Evolutionary conservation across 2,329 filamentous ascomycete genomes (phyloP).

Genomic region (Aspergillus sp.): DNA sequence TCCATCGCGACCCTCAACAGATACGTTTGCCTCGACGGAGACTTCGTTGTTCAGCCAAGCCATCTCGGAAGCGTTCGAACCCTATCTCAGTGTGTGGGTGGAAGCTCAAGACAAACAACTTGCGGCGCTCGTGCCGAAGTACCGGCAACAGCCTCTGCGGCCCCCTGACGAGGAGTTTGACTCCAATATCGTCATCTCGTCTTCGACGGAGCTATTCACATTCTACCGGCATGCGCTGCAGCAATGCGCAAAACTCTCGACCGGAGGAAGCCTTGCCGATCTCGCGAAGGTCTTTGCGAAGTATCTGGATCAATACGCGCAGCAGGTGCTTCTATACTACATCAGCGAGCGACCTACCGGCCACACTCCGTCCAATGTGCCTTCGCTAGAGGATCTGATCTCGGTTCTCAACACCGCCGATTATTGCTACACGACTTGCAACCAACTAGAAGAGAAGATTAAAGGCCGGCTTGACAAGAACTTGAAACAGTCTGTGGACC

Average conservation of each 20-base stretch:
- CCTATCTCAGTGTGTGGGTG: constrained; percentile 95
- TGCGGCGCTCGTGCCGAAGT: constrained; percentile 79
- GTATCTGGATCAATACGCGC: constrained; percentile 92
- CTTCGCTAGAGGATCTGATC: constrained; percentile 70
- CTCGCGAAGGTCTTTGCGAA: constrained; percentile 82
- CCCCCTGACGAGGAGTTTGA: constrained; percentile 89
- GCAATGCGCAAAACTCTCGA: constrained; percentile 94
- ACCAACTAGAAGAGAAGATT: constrained; percentile 91
- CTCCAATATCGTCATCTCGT: constrained; percentile 82
- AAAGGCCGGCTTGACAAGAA: constrained; percentile 84
- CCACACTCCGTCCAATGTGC: constrained; percentile 53
- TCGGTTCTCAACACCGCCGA: constrained; percentile 94
- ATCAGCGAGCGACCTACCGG: constrained; percentile 59
- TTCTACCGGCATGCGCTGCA: constrained; percentile 92
- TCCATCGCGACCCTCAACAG: constrained; percentile 72
- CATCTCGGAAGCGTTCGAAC: constrained; percentile 95
- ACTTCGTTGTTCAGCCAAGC: constrained; percentile 79
- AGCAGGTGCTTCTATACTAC: constrained; percentile 80
- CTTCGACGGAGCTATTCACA: constrained; percentile 94
- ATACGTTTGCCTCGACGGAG: constrained; percentile 81
- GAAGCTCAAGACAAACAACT: constrained; percentile 92
- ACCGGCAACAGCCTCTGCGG: constrained; percentile 77
- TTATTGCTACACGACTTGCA: constrained; percentile 93
- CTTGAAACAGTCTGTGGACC: constrained; percentile 72
- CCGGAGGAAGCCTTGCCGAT: constrained; percentile 81